A percentile compares a stretch with the other conserved stretches of the same genome.
phyloP scores from a whole-genome alignment of 108 stramenopile genomes.

The Ochromonas danica region DNA sequence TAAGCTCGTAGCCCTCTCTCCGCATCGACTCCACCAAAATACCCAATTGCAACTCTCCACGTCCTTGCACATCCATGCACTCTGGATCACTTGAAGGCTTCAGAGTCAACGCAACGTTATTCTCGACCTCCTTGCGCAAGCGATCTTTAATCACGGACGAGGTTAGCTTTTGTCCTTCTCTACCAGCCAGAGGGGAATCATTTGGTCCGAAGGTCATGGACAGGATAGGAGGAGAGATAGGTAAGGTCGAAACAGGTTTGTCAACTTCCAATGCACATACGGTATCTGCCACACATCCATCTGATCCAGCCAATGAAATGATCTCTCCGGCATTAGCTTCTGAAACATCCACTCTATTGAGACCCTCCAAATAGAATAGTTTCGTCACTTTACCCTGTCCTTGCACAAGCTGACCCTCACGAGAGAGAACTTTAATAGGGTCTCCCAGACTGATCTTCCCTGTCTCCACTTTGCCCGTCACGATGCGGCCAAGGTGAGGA shows the following conservation, averaged over 20 bases:
- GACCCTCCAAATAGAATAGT: conserved; percentile 28
- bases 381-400: conserved; percentile 1
- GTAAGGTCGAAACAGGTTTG: conserved; percentile 5
- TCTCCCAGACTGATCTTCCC: conserved; percentile 11
- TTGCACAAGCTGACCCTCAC: background rate
- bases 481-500: conserved; percentile 12
- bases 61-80: conserved; percentile 24
- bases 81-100: conserved; percentile 9
- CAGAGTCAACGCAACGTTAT: conserved; percentile 28
- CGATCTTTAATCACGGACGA: conserved; percentile 25
- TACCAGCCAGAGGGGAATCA: conserved; percentile 25
- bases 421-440: background rate
- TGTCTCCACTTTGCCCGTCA: conserved; percentile 29
- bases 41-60: conserved; percentile 34
- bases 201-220: conserved; percentile 37
- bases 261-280: background rate
- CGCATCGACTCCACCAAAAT: conserved; percentile 36
- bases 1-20: conserved; percentile 31
- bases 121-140: conserved; percentile 3
- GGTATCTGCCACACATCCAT: conserved; percentile 25
- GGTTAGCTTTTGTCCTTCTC: conserved; percentile 26
- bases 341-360: conserved; percentile 11
- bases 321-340: conserved; percentile 31
- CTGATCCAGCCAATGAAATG: conserved; percentile 23
- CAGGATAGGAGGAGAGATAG: conserved; percentile 25